These are phyloP conservation scores for Penicillium samsonianum DNA, from an alignment of 495 filamentous ascomycete species.

Conservation along the genomic window DNA sequence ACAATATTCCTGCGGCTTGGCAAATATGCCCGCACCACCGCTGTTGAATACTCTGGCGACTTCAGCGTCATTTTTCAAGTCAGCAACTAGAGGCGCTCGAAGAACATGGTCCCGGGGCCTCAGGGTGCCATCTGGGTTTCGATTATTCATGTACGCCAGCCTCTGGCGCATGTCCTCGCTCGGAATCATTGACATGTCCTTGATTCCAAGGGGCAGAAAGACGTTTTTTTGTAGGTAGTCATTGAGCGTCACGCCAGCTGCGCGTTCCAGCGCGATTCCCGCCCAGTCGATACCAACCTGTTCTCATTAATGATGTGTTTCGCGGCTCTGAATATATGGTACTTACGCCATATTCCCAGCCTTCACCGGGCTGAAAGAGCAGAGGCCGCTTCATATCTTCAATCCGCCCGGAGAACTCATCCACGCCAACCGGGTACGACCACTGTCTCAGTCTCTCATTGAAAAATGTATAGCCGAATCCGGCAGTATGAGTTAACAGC, in stretches of 20 bases:
- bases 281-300: slow-evolving; percentile 63
- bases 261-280: slow-evolving; percentile 56
- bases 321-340: not conserved
- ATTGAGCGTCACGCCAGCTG: slow-evolving; percentile 50
- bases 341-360: slow-evolving; percentile 60
- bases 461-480: slow-evolving; percentile 56
- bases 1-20: slow-evolving; percentile 56
- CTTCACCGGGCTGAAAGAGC: slow-evolving; percentile 57
- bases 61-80: slow-evolving; percentile 30
- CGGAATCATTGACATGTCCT: slow-evolving; percentile 57
- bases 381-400: slow-evolving; percentile 50
- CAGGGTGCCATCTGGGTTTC: slow-evolving; percentile 42
- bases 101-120: slow-evolving; percentile 48
- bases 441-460: slow-evolving; percentile 51
- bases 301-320: slow-evolving; percentile 1
- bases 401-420: slow-evolving; percentile 53
- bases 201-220: slow-evolving; percentile 56
- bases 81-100: slow-evolving; percentile 42
- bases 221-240: slow-evolving; percentile 58
- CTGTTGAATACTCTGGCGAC: slow-evolving; percentile 46
- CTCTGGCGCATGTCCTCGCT: slow-evolving; percentile 48
- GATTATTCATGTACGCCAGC: slow-evolving; percentile 53
- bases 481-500: slow-evolving; percentile 60
- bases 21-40: slow-evolving; percentile 59
- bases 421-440: slow-evolving; percentile 47